Conservation (phyloP, 345 rosid genomes). For the Chamaenerion angustifolium region DNA sequence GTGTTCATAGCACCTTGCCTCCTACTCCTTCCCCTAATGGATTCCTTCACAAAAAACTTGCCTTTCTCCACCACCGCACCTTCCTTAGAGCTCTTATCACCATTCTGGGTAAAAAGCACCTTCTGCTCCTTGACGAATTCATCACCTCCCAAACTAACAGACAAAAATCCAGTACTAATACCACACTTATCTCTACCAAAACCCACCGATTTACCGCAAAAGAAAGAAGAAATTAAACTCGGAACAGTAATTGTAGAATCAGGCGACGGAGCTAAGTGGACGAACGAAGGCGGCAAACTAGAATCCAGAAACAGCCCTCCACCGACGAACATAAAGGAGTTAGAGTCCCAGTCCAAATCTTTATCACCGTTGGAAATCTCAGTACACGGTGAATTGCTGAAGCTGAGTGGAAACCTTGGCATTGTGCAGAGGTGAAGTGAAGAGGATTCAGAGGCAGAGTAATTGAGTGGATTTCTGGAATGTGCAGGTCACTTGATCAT, state of each 20-base stretch:
- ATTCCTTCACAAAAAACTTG: background rate
- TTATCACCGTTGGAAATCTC: too few species aligned
- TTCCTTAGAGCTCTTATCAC: constrained; percentile 15
- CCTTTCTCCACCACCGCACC: constrained; percentile 12
- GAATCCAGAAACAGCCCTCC: constrained; percentile 55
- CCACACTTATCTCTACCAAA: constrained; percentile 15
- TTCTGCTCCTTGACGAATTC: constrained; percentile 31
- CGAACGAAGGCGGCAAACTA: constrained; percentile 24
- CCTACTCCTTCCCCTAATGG: constrained; percentile 13
- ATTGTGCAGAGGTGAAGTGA: too few species aligned
- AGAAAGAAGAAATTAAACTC: background rate
- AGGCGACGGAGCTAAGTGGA: constrained; percentile 17
- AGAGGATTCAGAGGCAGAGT: too few species aligned
- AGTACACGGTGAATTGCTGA: too few species aligned
- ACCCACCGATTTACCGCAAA: constrained; percentile 12
- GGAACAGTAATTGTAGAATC: constrained; percentile 11
- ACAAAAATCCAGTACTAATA: constrained; percentile 26
- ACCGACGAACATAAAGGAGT: constrained; percentile 4
- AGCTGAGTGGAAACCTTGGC: too few species aligned
- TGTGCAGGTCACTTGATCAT: too few species aligned
- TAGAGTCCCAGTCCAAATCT: too few species aligned
- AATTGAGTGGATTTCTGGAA: too few species aligned
- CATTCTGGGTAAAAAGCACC: constrained; percentile 33
- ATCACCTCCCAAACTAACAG: constrained; percentile 34
- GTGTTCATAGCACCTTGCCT: constrained; percentile 49